Evolutionary conservation across 2,329 filamentous ascomycete genomes (phyloP), one percentile per base, ranked within the genome.

Genomic region (Fusarium drepaniforme): DNA sequence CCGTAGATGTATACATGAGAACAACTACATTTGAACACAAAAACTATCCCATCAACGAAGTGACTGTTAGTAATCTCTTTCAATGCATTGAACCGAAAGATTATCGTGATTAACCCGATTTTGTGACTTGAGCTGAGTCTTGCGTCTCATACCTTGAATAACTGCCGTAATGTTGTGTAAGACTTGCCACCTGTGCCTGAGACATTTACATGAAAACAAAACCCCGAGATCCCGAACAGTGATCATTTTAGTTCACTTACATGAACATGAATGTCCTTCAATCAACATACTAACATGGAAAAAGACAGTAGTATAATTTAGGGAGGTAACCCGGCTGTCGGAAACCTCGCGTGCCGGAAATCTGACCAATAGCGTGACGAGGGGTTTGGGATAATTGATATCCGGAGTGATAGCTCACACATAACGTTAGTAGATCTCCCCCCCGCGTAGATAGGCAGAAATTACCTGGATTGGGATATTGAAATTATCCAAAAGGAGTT

Each of bases 291-390:
- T 53, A 7, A 18, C 18, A 13, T 53, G n/a, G 25, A n/a, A 53
- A 53, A 51, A 58, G 15, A 58, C 33, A 8, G 37, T 38, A 37
- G n/a, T 58, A 25, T 57, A n/a, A 3, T 25, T 18, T 59, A 25
- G 35, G 15, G 35, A 25, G 18, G 28, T 46, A 46, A 6, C 13
- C 13, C 18, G 16, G 18, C 11, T n/a, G 35, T 53, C 44, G 18
- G 46, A 12, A 64, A 42, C 4, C 2, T 66, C 53, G 64, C 13
- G 37, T 65, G 56, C 44, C 49, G 62, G 49, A 21, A 65, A 65
- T 15, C 38, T 15, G 51, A 13, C 62, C 62, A 65, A 58, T 65
- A 58, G 51, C 49, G 30, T 30, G 25, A 21, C 49, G 49, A 15
- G 49, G 28, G 18, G 18, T 18, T n/a, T 18, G 28, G 28, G 25